Evolutionary conservation across 257 asterid species (phyloP).

Genomic region (Ehretia macrophylla): DNA sequence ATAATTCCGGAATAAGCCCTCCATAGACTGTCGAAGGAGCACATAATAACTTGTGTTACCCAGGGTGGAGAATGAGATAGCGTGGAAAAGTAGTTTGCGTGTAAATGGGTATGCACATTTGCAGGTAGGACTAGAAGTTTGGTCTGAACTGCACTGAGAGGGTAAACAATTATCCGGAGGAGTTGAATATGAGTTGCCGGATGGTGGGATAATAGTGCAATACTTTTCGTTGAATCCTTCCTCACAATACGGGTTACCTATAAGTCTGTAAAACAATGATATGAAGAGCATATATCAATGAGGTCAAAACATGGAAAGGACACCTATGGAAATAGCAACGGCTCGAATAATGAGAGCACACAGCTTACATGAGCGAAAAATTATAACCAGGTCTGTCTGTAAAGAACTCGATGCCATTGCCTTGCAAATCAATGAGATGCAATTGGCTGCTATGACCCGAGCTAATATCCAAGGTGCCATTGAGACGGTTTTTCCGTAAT

Average conservation of each 20-base stretch:
- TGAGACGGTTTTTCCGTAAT: slow-evolving; percentile 50
- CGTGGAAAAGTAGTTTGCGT: slow-evolving; percentile 56
- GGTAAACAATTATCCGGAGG: slow-evolving; percentile 48
- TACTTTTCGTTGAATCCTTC: slow-evolving; percentile 29
- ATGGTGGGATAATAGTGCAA: slow-evolving; percentile 35
- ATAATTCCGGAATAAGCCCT: slow-evolving; percentile 31
- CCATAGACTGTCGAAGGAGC: slow-evolving; percentile 36
- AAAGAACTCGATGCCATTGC: slow-evolving; percentile 7
- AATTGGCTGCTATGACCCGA: slow-evolving; percentile 34
- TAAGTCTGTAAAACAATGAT: slow-evolving; percentile 42
- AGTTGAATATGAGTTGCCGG: slow-evolving; percentile 41
- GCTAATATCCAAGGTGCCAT: slow-evolving; percentile 48
- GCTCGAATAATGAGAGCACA: slow-evolving; percentile 1
- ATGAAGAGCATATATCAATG: background rate
- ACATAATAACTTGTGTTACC: slow-evolving; percentile 38
- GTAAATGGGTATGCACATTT: slow-evolving; percentile 66
- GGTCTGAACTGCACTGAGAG: slow-evolving; percentile 32
- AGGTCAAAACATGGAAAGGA: background rate
- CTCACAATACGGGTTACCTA: slow-evolving; percentile 51
- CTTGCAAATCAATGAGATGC: slow-evolving; percentile 43
- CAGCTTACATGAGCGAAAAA: slow-evolving; percentile 45
- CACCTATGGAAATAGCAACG: background rate
- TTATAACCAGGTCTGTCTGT: slow-evolving; percentile 27
- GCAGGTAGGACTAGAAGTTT: slow-evolving; percentile 64
- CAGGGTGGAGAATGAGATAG: slow-evolving; percentile 70